A percentile compares a stretch with the other conserved stretches of the same genome.
phyloP scores from a whole-genome alignment of 192 early-diverging fungal species.

The Backusella tuberculispora region DNA sequence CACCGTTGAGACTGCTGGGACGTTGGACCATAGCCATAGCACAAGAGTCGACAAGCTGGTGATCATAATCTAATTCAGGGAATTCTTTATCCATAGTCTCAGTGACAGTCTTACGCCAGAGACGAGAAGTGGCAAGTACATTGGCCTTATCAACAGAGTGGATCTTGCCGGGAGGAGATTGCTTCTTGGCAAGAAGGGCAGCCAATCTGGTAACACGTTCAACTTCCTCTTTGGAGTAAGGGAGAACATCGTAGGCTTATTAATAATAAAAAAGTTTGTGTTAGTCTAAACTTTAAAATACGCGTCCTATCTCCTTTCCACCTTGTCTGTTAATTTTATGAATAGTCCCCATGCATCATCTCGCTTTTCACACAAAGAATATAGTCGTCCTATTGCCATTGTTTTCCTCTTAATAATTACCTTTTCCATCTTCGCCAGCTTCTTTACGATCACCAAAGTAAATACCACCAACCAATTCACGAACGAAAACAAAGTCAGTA shows the following conservation, averaged over 20 bases:
- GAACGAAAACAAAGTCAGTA: conserved; percentile 89
- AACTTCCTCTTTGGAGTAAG: conserved; percentile 90
- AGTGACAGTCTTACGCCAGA: conserved; percentile 95
- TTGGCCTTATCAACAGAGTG: conserved; percentile 99
- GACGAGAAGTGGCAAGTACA: conserved; percentile 94
- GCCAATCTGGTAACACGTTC: conserved; percentile 96
- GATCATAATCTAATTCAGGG: conserved; percentile 83
- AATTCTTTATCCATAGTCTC: conserved; percentile 89
- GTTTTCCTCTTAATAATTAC: conserved; percentile 41
- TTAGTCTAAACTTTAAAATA: conserved; percentile 1
- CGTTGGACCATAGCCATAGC: conserved; percentile 96
- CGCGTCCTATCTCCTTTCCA: conserved; percentile 5
- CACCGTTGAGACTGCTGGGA: conserved; percentile 89
- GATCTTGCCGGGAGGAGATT: conserved; percentile 82
- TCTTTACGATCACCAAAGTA: conserved; percentile 96
- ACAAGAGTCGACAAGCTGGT: conserved; percentile 96
- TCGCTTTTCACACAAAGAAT: neutral
- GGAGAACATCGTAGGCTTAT: conserved; percentile 90
- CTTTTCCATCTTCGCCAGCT: conserved; percentile 77
- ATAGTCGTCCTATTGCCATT: neutral
- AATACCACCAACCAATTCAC: conserved; percentile 96
- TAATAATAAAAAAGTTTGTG: conserved; percentile 17
- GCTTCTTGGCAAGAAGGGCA: conserved; percentile 77
- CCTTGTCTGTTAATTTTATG: neutral
- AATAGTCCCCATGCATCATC: neutral